Evolutionary conservation across 2,329 filamentous ascomycete genomes (phyloP).

Genomic region (Beauveria pseudobassiana): DNA sequence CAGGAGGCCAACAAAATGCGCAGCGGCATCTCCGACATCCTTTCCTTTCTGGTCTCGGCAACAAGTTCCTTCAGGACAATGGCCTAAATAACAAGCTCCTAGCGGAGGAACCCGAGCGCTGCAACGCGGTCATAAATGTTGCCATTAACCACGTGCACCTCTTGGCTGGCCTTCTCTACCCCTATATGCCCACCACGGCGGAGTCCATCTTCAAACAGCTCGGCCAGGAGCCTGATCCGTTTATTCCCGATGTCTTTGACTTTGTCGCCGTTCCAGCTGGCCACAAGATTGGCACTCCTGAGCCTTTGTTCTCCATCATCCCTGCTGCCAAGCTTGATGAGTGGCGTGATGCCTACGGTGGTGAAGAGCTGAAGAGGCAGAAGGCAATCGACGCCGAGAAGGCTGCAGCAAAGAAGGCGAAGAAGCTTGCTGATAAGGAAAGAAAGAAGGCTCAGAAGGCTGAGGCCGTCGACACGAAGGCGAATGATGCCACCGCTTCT

Average conservation of each 20-base stretch:
- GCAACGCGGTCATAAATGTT: conserved; percentile 59
- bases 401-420: conserved; percentile 43
- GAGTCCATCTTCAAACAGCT: conserved; percentile 73
- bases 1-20: conserved; percentile 67
- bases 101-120: conserved; percentile 46
- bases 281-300: conserved; percentile 74
- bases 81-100: conserved; percentile 48
- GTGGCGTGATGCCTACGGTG: conserved; percentile 71
- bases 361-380: conserved; percentile 59
- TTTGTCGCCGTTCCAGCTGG: conserved; percentile 57
- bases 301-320: conserved; percentile 75
- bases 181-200: conserved; percentile 79
- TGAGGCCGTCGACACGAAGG: conserved; percentile 18
- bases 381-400: conserved; percentile 50
- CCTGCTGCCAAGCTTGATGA: conserved; percentile 74
- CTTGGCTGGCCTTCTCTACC: conserved; percentile 68
- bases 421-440: conserved; percentile 43
- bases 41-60: conserved; percentile 57
- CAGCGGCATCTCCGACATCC: conserved; percentile 54
- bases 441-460: conserved; percentile 35
- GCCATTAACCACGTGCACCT: conserved; percentile 79
- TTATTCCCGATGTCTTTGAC: conserved; percentile 61
- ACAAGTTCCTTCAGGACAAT: conserved; percentile 44
- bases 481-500: not conserved
- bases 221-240: conserved; percentile 40